Percentiles rank a stretch among this genome's conserved stretches.
phyloP scores from a whole-genome alignment of 1,284 basidiomycete species.

The Dichomitus squalens region DNA sequence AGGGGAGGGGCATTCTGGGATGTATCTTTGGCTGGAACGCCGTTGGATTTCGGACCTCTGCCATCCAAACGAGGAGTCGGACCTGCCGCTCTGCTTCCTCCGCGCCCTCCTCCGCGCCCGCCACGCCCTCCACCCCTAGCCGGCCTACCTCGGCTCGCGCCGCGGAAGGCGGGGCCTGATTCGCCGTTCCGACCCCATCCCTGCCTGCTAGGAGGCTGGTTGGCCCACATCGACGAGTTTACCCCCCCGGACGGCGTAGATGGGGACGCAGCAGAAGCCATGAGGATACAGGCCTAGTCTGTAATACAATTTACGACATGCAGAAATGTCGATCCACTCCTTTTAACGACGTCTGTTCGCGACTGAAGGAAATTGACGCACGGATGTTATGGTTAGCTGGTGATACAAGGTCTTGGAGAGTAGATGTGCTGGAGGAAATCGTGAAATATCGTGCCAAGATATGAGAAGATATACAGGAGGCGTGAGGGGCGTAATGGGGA shows the following conservation, averaged over 20 bases:
- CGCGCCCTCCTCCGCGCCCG: constrained; percentile 37
- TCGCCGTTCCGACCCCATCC: constrained; percentile 52
- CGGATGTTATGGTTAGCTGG: constrained; percentile 1
- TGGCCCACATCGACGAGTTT: constrained; percentile 30
- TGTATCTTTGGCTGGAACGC: constrained; percentile 20
- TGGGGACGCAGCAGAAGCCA: constrained; percentile 29
- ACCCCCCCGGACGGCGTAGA: constrained; percentile 25
- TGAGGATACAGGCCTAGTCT: constrained; percentile 5
- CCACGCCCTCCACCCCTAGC: constrained; percentile 40
- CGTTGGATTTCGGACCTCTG: constrained; percentile 17
- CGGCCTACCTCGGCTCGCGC: constrained; percentile 28
- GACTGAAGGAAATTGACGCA: constrained; percentile 11
- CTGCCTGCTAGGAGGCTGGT: constrained; percentile 32
- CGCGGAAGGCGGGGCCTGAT: constrained; percentile 51
- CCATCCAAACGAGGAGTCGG: constrained; percentile 20
- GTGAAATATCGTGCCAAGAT: constrained; percentile 9
- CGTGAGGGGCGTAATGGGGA: constrained; percentile 20
- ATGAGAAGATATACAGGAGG: constrained; percentile 16
- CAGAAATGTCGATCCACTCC: constrained; percentile 1
- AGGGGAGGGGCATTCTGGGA: constrained; percentile 1
- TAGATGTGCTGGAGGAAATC: neutral
- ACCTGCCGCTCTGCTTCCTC: constrained; percentile 26
- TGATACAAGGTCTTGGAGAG: neutral
- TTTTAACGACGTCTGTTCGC: constrained; percentile 11
- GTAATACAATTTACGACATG: constrained; percentile 2